A percentile compares a stretch with the other conserved stretches of the same genome.
Evolutionary conservation across 768 basidiomycete species (phyloP).

Genomic region (Coprinellus aureogranulatus): DNA sequence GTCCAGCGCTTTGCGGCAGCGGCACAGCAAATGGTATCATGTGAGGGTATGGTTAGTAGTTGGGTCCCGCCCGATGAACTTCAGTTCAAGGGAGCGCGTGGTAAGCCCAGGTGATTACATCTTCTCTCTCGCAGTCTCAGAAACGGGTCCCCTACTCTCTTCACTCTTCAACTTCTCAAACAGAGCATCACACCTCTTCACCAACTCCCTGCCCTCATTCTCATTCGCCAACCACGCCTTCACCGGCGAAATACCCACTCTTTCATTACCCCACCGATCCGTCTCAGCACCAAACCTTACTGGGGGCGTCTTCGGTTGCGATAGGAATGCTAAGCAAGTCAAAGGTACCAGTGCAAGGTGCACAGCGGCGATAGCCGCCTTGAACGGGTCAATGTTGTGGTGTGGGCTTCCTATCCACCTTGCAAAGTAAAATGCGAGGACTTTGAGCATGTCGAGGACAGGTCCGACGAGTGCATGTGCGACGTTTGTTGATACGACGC

Average conservation of each 20-base stretch:
- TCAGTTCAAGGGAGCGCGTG: no score
- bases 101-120: no score
- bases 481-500: conserved; percentile 66
- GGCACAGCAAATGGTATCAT: no score
- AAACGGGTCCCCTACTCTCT: conserved; percentile 16
- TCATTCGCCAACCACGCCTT: conserved; percentile 51
- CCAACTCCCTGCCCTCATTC: conserved; percentile 43
- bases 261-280: conserved; percentile 52
- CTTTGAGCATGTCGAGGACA: conserved; percentile 47
- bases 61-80: no score
- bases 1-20: no score
- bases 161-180: conserved; percentile 36
- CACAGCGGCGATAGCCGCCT: conserved; percentile 65
- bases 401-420: conserved; percentile 66
- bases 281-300: conserved; percentile 57
- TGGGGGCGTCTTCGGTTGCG: conserved; percentile 23
- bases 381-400: conserved; percentile 60
- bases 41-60: no score
- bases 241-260: conserved; percentile 49
- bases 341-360: conserved; percentile 65
- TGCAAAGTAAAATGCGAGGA: conserved; percentile 62
- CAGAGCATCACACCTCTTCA: conserved; percentile 56
- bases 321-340: conserved; percentile 42
- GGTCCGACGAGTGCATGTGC: conserved; percentile 43
- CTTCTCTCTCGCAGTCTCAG: conserved; percentile 16